These are phyloP conservation scores for Penicillium hordei DNA, from an alignment of 2,329 filamentous ascomycete genomes.

Conservation along the genomic window DNA sequence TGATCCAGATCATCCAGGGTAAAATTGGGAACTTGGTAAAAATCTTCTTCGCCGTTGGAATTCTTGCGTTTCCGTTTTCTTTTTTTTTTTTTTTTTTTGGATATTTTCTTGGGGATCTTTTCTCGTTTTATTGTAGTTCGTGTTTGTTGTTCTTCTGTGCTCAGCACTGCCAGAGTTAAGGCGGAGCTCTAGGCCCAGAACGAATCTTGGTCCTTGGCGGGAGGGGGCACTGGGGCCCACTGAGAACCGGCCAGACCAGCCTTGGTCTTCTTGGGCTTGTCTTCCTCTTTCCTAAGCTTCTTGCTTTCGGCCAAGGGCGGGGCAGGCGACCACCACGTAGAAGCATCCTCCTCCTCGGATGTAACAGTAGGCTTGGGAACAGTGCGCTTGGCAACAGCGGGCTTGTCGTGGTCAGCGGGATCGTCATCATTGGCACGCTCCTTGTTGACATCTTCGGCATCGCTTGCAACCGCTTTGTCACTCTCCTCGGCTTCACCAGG, in stretches of 20 bases:
- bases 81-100: too few species aligned
- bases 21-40: background rate
- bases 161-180: background rate
- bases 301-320: background rate
- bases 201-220: background rate
- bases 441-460: background rate
- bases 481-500: background rate
- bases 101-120: background rate
- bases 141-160: background rate
- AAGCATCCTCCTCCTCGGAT: background rate
- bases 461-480: background rate
- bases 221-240: background rate
- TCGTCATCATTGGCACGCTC: background rate
- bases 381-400: background rate
- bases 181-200: background rate
- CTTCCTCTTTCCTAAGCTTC: background rate
- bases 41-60: background rate
- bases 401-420: background rate
- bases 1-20: background rate
- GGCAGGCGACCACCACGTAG: background rate
- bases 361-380: background rate
- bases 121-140: background rate
- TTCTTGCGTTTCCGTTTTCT: constrained; percentile 7
- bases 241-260: background rate
- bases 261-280: background rate